Evolutionary conservation across 2,329 filamentous ascomycete genomes (phyloP).

Genomic region (Ophiocordyceps camponoti-leonardi): DNA sequence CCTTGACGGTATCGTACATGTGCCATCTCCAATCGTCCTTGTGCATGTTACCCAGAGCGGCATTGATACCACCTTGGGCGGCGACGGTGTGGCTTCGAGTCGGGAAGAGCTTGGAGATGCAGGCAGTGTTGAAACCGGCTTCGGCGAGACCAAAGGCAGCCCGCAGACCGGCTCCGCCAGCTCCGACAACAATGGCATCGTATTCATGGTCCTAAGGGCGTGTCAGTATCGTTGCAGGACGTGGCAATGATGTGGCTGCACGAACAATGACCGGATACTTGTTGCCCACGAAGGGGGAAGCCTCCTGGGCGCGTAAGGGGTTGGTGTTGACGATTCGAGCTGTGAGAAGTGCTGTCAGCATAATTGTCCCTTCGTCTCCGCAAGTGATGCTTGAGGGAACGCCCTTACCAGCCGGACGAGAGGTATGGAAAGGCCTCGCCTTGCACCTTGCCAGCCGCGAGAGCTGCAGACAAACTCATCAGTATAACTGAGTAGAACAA

Average conservation of each 20-base stretch:
- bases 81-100: slow-evolving; percentile 76
- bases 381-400: not conserved
- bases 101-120: slow-evolving; percentile 75
- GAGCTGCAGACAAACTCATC: slow-evolving; percentile 30
- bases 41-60: slow-evolving; percentile 88
- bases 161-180: slow-evolving; percentile 65
- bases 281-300: slow-evolving; percentile 66
- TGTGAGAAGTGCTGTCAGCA: slow-evolving; percentile 13
- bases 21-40: slow-evolving; percentile 98
- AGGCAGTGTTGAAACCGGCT: slow-evolving; percentile 79
- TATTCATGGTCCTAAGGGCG: slow-evolving; percentile 74
- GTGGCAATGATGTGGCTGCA: slow-evolving; percentile 9
- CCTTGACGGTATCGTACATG: slow-evolving; percentile 98
- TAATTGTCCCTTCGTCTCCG: not conserved
- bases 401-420: slow-evolving; percentile 56
- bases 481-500: not conserved
- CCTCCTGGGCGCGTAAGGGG: slow-evolving; percentile 84
- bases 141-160: slow-evolving; percentile 75
- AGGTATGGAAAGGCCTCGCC: slow-evolving; percentile 71
- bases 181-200: slow-evolving; percentile 87
- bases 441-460: slow-evolving; percentile 45
- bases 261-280: slow-evolving; percentile 91
- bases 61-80: slow-evolving; percentile 72
- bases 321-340: slow-evolving; percentile 75
- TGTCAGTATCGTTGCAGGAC: slow-evolving; percentile 46